Percentiles rank a stretch among this genome's conserved stretches.
These are phyloP conservation scores for Exidia glandulosa DNA, from an alignment of 768 basidiomycete genomes.

Conservation along the genomic window DNA sequence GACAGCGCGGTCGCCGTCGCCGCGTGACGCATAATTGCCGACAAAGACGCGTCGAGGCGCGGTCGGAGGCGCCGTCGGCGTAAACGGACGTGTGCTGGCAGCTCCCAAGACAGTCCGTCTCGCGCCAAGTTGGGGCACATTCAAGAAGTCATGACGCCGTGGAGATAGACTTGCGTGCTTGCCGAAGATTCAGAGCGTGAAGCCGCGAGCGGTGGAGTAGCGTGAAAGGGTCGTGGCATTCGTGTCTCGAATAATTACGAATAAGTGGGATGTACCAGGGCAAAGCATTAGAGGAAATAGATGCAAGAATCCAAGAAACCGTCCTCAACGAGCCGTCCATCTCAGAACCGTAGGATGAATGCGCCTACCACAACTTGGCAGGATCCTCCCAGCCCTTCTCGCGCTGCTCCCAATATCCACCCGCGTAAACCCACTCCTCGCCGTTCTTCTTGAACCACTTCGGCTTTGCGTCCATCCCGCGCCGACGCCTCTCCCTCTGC, in stretches of 20 bases:
- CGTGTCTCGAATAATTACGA: neutral
- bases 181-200: neutral
- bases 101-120: constrained; percentile 1
- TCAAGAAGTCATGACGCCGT: constrained; percentile 18
- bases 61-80: neutral
- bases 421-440: constrained; percentile 65
- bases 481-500: constrained; percentile 61
- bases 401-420: constrained; percentile 78
- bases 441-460: constrained; percentile 64
- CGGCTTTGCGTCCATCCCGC: constrained; percentile 47
- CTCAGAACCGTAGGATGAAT: neutral
- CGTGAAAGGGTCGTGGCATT: neutral
- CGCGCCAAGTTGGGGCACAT: neutral
- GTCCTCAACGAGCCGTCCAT: too few relatives aligned
- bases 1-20: neutral
- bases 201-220: neutral
- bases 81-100: neutral
- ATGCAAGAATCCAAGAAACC: too few relatives aligned
- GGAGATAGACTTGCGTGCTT: neutral
- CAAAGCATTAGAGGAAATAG: too few relatives aligned
- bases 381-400: constrained; percentile 44
- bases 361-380: constrained; percentile 5
- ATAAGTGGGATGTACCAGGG: neutral
- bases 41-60: neutral
- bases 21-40: neutral